Conservation (phyloP, 2,329 filamentous ascomycete genomes). For the Coniochaeta sp. region DNA sequence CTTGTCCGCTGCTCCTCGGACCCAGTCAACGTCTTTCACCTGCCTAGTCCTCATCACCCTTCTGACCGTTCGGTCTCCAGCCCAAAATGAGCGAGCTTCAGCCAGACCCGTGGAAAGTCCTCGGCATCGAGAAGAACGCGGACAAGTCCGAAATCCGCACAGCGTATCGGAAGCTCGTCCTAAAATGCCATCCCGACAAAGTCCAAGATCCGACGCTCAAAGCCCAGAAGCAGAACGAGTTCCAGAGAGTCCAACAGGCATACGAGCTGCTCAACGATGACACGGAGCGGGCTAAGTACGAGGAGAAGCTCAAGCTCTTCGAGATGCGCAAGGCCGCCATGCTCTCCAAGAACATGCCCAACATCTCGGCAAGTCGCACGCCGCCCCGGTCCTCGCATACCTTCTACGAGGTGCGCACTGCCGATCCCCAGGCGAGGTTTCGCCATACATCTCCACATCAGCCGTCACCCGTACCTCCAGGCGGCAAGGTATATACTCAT, state of each 20-base stretch:
- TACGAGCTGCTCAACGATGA: constrained; percentile 88
- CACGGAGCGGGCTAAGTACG: constrained; percentile 63
- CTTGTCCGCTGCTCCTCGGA: neutral
- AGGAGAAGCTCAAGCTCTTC: constrained; percentile 63
- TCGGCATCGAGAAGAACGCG: constrained; percentile 69
- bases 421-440: constrained; percentile 27
- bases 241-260: constrained; percentile 85
- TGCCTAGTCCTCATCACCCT: no score
- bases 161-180: constrained; percentile 76
- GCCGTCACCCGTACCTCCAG: constrained; percentile 18
- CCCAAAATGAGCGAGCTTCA: constrained; percentile 40
- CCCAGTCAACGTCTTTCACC: neutral
- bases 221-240: constrained; percentile 74
- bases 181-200: constrained; percentile 90
- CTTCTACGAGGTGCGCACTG: constrained; percentile 40
- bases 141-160: constrained; percentile 65
- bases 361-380: constrained; percentile 35
- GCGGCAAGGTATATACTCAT: constrained; percentile 19
- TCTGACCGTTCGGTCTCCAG: neutral
- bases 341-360: constrained; percentile 31
- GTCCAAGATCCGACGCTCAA: constrained; percentile 72
- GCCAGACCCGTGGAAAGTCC: constrained; percentile 70
- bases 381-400: constrained; percentile 23
- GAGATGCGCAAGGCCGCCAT: constrained; percentile 45
- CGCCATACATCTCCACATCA: constrained; percentile 26